Conservation (phyloP, 2,329 filamentous ascomycete species). For the Grosmannia penicillata region DNA sequence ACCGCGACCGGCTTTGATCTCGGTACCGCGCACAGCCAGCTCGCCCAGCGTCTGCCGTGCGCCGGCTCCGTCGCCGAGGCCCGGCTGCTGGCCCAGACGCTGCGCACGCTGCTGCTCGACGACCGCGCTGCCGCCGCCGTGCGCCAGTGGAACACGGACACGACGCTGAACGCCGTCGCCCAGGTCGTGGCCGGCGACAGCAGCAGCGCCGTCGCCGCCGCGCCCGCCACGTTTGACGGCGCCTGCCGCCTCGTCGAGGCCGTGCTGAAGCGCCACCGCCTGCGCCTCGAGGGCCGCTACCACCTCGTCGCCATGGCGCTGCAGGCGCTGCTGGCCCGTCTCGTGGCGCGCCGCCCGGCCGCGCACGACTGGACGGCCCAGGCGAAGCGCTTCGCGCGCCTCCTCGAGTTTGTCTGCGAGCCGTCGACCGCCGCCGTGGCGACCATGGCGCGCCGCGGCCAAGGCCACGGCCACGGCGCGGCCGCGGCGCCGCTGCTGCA, state of each 20-base stretch:
- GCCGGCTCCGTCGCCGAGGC: slow-evolving; percentile 19
- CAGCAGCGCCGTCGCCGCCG: slow-evolving; percentile 5
- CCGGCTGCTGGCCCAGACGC: slow-evolving; percentile 23
- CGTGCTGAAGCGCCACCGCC: slow-evolving; percentile 42
- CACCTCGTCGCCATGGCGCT: slow-evolving; percentile 40
- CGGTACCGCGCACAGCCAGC: slow-evolving; percentile 24
- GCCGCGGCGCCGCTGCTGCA: slow-evolving; percentile 24
- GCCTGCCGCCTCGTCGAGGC: slow-evolving; percentile 39
- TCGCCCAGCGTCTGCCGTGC: slow-evolving; percentile 19
- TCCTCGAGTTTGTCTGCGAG: slow-evolving; percentile 27
- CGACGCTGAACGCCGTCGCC: slow-evolving; percentile 30
- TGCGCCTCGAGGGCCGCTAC: slow-evolving; percentile 47
- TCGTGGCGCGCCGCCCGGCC: slow-evolving; percentile 26
- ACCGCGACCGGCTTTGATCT: slow-evolving; percentile 19
- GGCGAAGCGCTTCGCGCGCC: slow-evolving; percentile 27
- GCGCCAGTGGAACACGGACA: slow-evolving; percentile 44
- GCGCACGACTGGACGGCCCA: slow-evolving; percentile 23
- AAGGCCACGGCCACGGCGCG: not conserved
- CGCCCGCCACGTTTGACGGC: slow-evolving; percentile 25
- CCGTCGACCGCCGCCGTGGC: slow-evolving; percentile 41
- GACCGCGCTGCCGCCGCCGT: slow-evolving; percentile 34
- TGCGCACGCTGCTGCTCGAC: slow-evolving; percentile 25
- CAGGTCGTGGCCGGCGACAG: slow-evolving; percentile 15
- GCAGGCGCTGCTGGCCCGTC: slow-evolving; percentile 38
- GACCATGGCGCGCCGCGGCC: slow-evolving; percentile 1